A percentile compares a stretch with the other conserved stretches of the same genome.
These are phyloP conservation scores for Polyporus arcularius DNA, from an alignment of 768 basidiomycete species.

Conservation along the genomic window DNA sequence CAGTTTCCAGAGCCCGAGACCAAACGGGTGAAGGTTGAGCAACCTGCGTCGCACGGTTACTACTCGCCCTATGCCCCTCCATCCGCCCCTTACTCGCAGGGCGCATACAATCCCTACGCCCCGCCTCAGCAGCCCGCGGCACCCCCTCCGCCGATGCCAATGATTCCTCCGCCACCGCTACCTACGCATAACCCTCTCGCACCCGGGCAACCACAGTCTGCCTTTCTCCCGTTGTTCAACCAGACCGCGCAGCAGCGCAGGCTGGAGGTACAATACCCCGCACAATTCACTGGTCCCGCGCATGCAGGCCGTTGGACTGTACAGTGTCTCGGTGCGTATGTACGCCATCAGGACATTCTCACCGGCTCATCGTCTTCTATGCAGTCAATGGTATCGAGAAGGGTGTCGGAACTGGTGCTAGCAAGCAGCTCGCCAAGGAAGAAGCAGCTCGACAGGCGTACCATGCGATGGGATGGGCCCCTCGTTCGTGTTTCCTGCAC, in stretches of 20 bases:
- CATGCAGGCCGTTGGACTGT: conserved; percentile 71
- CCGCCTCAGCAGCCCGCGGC: conserved; percentile 8
- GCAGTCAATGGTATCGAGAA: conserved; percentile 71
- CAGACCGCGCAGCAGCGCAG: conserved; percentile 70
- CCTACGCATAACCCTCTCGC: conserved; percentile 55
- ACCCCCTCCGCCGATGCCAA: conserved; percentile 36
- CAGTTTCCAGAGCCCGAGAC: too few relatives aligned
- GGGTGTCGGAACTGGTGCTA: conserved; percentile 63
- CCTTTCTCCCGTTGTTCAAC: conserved; percentile 75
- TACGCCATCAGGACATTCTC: neutral
- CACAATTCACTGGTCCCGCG: conserved; percentile 61
- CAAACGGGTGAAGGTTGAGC: conserved; percentile 30
- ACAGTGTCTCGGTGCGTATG: conserved; percentile 62
- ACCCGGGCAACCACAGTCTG: conserved; percentile 61
- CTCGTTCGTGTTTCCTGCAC: conserved; percentile 28
- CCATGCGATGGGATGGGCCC: conserved; percentile 75
- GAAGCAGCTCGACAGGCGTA: conserved; percentile 73
- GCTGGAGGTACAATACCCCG: conserved; percentile 59
- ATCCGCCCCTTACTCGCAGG: too few relatives aligned
- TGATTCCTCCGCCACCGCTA: conserved; percentile 26
- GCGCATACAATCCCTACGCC: neutral
- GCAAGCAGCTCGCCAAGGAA: conserved; percentile 78
- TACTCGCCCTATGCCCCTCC: too few relatives aligned
- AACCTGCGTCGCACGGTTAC: neutral
- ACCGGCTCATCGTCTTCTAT: neutral